phyloP scores from a whole-genome alignment of 441 rosid species.

The Adansonia grandidieri region DNA sequence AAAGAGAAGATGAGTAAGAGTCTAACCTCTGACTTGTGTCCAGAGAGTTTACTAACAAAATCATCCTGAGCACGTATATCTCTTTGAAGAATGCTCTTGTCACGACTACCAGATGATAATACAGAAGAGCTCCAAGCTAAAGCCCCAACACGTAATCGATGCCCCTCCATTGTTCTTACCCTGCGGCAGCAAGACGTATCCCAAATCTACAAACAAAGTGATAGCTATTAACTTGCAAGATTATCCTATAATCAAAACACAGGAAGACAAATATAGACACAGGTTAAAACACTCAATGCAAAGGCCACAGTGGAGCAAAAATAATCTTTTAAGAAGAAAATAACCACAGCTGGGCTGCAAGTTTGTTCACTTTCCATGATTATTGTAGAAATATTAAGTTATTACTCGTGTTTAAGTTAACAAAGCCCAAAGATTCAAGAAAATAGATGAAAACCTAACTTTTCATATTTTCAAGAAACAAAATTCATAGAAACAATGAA shows the following conservation, averaged over 20 bases:
- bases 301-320: background rate
- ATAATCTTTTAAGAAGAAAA: slow-evolving; percentile 1
- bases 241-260: slow-evolving; percentile 4
- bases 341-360: background rate
- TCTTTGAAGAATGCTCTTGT: slow-evolving; percentile 85
- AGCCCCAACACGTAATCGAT: slow-evolving; percentile 86
- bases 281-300: slow-evolving; percentile 8
- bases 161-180: slow-evolving; percentile 94
- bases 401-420: background rate
- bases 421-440: background rate
- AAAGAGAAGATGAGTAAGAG: slow-evolving; percentile 16
- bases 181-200: slow-evolving; percentile 81
- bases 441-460: background rate
- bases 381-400: background rate
- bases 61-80: slow-evolving; percentile 82
- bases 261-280: background rate
- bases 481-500: background rate
- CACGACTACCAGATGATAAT: slow-evolving; percentile 92
- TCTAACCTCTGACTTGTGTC: slow-evolving; percentile 86
- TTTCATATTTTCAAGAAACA: background rate
- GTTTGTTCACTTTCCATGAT: background rate
- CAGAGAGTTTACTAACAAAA: slow-evolving; percentile 79
- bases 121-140: slow-evolving; percentile 86
- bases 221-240: background rate
- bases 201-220: slow-evolving; percentile 64